Evolutionary conservation across 192 early-diverging fungal species (phyloP).

Genomic region (Mortierella alpina): DNA sequence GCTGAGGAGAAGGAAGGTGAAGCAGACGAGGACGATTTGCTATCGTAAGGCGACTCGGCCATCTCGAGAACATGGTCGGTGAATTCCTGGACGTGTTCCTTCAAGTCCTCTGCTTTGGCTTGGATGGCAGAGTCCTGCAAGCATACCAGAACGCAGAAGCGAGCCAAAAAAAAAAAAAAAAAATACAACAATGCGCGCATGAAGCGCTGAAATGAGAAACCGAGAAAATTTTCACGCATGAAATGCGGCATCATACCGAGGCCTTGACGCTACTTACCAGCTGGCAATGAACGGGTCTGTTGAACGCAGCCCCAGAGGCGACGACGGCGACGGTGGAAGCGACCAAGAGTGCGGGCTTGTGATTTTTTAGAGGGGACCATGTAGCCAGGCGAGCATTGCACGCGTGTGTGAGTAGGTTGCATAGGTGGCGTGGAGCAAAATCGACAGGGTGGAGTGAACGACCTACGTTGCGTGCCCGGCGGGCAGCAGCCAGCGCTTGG

Average conservation of each 20-base stretch:
- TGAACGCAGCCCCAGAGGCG: background rate
- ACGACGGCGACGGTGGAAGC: constrained; percentile 16
- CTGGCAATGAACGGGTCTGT: constrained; percentile 20
- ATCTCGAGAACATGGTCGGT: constrained; percentile 37
- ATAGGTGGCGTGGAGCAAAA: no score
- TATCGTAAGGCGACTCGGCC: constrained; percentile 22
- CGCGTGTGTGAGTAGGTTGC: background rate
- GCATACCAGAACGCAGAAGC: background rate
- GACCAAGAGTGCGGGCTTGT: constrained; percentile 18
- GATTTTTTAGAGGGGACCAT: background rate
- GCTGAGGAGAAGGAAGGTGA: constrained; percentile 6
- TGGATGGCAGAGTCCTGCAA: constrained; percentile 33
- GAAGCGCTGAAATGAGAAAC: background rate
- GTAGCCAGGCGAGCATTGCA: background rate
- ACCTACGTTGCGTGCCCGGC: constrained; percentile 33
- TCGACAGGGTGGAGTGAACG: no score
- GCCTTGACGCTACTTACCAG: constrained; percentile 18
- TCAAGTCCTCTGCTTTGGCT: constrained; percentile 25
- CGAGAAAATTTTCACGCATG: no score
- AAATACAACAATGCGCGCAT: background rate
- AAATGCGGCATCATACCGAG: no score
- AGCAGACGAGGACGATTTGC: background rate
- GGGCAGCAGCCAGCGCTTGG: constrained; percentile 13
- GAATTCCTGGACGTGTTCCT: constrained; percentile 47
- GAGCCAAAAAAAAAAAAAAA: background rate